Conservation (phyloP, 2,329 filamentous ascomycete genomes). For the Tothia fuscella region DNA sequence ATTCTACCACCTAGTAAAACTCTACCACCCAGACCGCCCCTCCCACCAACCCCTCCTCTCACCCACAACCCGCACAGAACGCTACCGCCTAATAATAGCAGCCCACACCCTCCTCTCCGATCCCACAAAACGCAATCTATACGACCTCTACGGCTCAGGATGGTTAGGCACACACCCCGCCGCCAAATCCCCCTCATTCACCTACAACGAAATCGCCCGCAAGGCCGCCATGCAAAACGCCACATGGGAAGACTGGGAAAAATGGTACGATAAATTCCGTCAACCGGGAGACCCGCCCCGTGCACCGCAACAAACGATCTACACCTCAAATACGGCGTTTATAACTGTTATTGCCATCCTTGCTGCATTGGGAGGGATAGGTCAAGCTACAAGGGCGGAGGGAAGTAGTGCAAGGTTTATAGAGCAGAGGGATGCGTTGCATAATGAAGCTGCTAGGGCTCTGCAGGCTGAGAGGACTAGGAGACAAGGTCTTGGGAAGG, state of each 20-base stretch:
- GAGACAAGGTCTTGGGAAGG: slow-evolving; percentile 35
- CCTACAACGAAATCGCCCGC: neutral
- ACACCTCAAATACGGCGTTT: slow-evolving; percentile 72
- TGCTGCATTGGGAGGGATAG: slow-evolving; percentile 56
- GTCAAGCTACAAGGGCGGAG: slow-evolving; percentile 60
- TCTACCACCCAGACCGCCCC: slow-evolving; percentile 80
- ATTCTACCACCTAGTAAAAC: slow-evolving; percentile 86
- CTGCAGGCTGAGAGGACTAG: slow-evolving; percentile 44
- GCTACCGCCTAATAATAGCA: slow-evolving; percentile 77
- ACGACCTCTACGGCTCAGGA: slow-evolving; percentile 70
- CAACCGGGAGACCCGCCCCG: slow-evolving; percentile 47
- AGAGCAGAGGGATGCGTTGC: slow-evolving; percentile 52
- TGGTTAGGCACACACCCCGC: slow-evolving; percentile 41
- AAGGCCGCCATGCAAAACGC: slow-evolving; percentile 53
- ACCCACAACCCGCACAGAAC: slow-evolving; percentile 57
- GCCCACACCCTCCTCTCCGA: slow-evolving; percentile 84
- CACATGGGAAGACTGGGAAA: slow-evolving; percentile 97
- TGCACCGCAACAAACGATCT: slow-evolving; percentile 34
- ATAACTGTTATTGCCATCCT: slow-evolving; percentile 58
- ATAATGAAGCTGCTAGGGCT: slow-evolving; percentile 54
- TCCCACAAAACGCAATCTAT: slow-evolving; percentile 63
- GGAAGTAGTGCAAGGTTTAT: slow-evolving; percentile 50
- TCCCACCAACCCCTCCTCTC: slow-evolving; percentile 25
- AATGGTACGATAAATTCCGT: slow-evolving; percentile 25
- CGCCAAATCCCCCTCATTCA: slow-evolving; percentile 17